phyloP scores from a whole-genome alignment of 2,329 filamentous ascomycete species.

The Pseudopithomyces chartarum region DNA sequence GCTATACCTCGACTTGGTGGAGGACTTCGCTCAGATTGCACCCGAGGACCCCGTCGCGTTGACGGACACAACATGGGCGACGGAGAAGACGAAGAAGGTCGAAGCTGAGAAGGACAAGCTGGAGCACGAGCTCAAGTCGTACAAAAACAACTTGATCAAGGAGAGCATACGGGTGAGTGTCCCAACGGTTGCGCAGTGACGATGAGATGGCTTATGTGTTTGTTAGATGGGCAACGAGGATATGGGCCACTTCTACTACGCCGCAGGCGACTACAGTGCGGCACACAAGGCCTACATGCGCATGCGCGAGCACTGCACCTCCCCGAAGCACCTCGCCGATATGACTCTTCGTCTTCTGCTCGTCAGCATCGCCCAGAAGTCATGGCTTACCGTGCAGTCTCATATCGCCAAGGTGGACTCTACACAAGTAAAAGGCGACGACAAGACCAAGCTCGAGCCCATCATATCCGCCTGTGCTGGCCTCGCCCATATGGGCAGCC shows the following conservation, averaged over 20 bases:
- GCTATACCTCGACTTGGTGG: conserved; percentile 71
- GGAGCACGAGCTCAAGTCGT: conserved; percentile 83
- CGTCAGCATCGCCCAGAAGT: conserved; percentile 74
- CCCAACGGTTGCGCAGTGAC: neutral
- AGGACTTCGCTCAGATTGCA: conserved; percentile 65
- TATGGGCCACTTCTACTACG: conserved; percentile 80
- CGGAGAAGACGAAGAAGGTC: conserved; percentile 68
- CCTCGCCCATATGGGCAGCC: conserved; percentile 62
- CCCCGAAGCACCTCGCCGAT: conserved; percentile 79
- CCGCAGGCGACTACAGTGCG: conserved; percentile 72
- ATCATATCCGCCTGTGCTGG: conserved; percentile 71
- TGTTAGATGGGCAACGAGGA: conserved; percentile 91
- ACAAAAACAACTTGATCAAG: conserved; percentile 96
- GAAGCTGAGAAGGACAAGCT: conserved; percentile 74
- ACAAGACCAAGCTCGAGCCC: conserved; percentile 60
- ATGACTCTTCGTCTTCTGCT: conserved; percentile 80
- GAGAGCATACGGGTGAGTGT: conserved; percentile 83
- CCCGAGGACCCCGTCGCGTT: conserved; percentile 71
- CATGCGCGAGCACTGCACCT: conserved; percentile 91
- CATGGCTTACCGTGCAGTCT: conserved; percentile 73
- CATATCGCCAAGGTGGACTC: conserved; percentile 63
- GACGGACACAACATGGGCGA: conserved; percentile 76
- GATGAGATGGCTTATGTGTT: neutral
- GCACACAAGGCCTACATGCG: conserved; percentile 79
- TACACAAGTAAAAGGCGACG: conserved; percentile 60